Base-by-base conservation (phyloP, 2,329 filamentous ascomycete genomes). In the Cercospora sp. region DNA sequence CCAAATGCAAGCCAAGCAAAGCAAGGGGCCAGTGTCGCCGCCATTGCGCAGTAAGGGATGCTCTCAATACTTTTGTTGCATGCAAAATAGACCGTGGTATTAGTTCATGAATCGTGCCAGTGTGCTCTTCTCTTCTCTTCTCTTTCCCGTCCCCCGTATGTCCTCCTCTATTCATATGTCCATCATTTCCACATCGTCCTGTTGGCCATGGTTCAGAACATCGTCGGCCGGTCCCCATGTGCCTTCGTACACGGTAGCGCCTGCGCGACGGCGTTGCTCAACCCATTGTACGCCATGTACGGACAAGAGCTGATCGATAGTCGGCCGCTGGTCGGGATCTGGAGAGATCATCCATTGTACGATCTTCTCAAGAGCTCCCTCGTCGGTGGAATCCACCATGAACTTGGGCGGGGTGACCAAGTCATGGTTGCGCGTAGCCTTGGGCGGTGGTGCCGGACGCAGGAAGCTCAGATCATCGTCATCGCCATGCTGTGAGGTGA, bases 191-290 rank as follows among this genome's bases (percentile, higher is more conserved):
- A 86, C 84, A 77, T 81, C 79, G 53, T 80, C 74, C 32, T 69
- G 67, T 37, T 68, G 65, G 7, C 86, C 84, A 73, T 84, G 83
- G 26, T 81, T 82, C 65, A 89, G 81, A 21, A 89, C 82, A 70
- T 89, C 86, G 71, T 89, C 89, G 26, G 86, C 86, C 34, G 94
- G 94, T 3, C 95, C 95, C 91, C 94, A 99, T 78, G 92, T 95
- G 70, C 95, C 95, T 81, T 99, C 95, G 74, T 91, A 99, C 63
- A 99, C 89, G 0, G 93, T 97, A n/a, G 95, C 95, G 55, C 93
- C 92, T 10, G 93, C 92, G 65, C 91, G 89, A 65, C 93, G 89
- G 70, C 93, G 89, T 61, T 84, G 82, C 65, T 89, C 87, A 34
- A 96, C 90, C 91, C 95, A 99, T 69, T 86, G 86, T 63, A 97